Conservation (phyloP, 345 rosid species). For the Eucalyptus polyanthemos region DNA sequence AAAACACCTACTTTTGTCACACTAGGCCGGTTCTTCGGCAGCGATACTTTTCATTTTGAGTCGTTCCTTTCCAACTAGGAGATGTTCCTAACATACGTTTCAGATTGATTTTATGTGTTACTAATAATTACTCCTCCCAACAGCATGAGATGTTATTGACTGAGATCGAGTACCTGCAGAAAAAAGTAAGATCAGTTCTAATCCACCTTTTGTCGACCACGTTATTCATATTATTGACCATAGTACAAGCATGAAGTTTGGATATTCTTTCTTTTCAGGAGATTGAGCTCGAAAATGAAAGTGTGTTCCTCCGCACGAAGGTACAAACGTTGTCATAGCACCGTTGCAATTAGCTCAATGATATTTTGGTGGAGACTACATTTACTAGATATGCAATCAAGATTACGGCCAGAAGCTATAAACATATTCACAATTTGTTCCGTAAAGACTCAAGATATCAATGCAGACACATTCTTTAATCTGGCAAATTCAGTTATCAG, state of each 20-base stretch:
- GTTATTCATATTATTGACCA: not conserved
- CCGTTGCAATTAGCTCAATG: not conserved
- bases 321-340: conserved; percentile 7
- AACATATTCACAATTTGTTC: not conserved
- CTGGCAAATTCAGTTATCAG: not conserved
- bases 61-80: not conserved
- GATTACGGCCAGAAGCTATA: not conserved
- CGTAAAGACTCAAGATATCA: not conserved
- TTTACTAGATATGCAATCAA: not conserved
- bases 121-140: not conserved
- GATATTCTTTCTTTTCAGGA: conserved; percentile 25
- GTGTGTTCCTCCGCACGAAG: conserved; percentile 68
- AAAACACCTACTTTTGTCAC: not conserved
- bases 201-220: not conserved
- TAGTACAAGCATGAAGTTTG: not conserved
- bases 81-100: not conserved
- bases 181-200: conserved; percentile 37
- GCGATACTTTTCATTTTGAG: not conserved
- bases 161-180: conserved; percentile 86
- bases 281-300: conserved; percentile 86
- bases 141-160: conserved; percentile 95
- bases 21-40: not conserved
- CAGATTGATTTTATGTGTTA: not conserved
- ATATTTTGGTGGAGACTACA: not conserved
- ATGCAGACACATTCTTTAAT: not conserved